Evolutionary conservation across 2,329 filamentous ascomycete genomes (phyloP), one percentile per base, ranked within the genome.

Genomic region (Epichloe aotearoae): DNA sequence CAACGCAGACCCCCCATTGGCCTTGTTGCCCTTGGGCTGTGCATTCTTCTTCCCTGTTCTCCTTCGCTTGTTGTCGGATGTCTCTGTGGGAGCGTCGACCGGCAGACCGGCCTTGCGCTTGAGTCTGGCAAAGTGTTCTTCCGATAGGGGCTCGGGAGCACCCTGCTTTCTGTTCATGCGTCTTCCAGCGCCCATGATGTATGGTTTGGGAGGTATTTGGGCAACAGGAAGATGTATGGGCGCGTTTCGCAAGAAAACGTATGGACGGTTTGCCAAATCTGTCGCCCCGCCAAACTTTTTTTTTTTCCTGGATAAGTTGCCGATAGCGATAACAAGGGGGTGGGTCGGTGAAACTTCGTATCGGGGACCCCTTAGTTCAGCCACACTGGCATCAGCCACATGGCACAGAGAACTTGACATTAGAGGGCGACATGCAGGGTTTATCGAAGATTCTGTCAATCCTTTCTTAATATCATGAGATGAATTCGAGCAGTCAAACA

Each of bases 91-190:
- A 49, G 76, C 72, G 61, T 80, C 73, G 19, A 82, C 83, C 40
- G 81, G 80, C 59, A 86, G 74, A 54, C 79, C 81, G 53, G 81
- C 81, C 74, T 97, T 97, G 66, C 90, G 81, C 79, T 97, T 96
- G 54, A 84, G 68, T 63, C 83, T 88, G 47, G 83, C 82, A 61
- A 84, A 83, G 62, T 86, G 80, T 57, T 82, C 79, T 64, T 95
- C 88, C 57, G 93, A 88, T 57, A 96, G 77, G 57, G 85, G 77
- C 62, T 85, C 80, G 50, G 93, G 93, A 57, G 84, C 76, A 51
- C 89, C 91, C 78, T 97, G 93, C 72, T 96, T 96, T 69, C 90
- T 87, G 47, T 54, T 54, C 84, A 96, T 94, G 62, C 90, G 88
- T 66, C 89, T 86, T 67, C 89, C 87, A 55, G 82, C 80, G 74